Evolutionary conservation across 345 rosid genomes (phyloP).

Genomic region (Euclidium syriacum): DNA sequence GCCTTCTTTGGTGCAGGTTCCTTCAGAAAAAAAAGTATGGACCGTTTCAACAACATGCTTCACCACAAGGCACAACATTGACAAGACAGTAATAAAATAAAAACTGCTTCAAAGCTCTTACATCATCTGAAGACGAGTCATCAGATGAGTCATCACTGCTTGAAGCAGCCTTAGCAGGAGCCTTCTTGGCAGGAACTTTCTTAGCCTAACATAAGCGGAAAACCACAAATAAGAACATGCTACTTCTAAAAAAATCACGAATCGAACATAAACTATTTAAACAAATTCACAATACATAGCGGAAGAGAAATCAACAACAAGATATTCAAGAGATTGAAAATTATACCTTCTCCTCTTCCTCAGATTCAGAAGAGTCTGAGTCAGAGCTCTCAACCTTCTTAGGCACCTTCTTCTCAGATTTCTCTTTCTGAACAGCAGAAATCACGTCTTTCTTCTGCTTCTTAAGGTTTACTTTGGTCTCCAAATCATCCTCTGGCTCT

Average conservation of each 20-base stretch:
- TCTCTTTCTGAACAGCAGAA: slow-evolving; percentile 44
- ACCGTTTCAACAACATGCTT: background rate
- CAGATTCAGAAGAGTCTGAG: slow-evolving; percentile 53
- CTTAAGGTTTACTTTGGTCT: slow-evolving; percentile 47
- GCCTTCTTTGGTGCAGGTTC: slow-evolving; percentile 39
- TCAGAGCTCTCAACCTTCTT: slow-evolving; percentile 47
- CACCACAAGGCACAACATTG: background rate
- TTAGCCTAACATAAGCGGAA: background rate
- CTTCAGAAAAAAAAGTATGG: slow-evolving; percentile 10
- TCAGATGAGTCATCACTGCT: slow-evolving; percentile 36
- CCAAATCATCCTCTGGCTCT: slow-evolving; percentile 52
- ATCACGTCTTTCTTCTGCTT: slow-evolving; percentile 59
- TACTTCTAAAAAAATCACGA: background rate
- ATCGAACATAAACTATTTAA: background rate
- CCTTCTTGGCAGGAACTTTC: slow-evolving; percentile 37
- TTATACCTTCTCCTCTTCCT: slow-evolving; percentile 56
- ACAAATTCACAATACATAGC: no score
- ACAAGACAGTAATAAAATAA: background rate
- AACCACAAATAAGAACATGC: background rate
- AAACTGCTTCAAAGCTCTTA: background rate
- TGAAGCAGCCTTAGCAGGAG: slow-evolving; percentile 23
- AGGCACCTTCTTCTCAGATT: slow-evolving; percentile 41
- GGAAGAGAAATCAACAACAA: background rate
- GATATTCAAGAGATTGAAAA: no score
- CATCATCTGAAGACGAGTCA: slow-evolving; percentile 28